Conservation (phyloP, 2,329 filamentous ascomycete species). For the Botryotinia calthae region DNA sequence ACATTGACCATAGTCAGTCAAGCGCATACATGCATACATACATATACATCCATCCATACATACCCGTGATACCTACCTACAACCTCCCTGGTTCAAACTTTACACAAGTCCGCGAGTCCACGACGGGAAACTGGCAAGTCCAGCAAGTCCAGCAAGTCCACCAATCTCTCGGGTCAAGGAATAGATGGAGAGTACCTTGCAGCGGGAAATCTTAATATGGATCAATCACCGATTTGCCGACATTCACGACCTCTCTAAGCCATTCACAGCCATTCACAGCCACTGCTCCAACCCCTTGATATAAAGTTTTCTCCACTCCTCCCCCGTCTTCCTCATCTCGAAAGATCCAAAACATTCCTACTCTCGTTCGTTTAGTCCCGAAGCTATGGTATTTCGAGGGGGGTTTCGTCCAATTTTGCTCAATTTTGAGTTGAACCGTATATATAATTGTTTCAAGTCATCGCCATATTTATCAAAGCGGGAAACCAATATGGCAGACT, state of each 20-base stretch:
- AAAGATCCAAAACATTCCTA: neutral
- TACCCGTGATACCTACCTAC: neutral
- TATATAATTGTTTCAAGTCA: neutral
- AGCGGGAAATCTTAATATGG: slow-evolving; percentile 2
- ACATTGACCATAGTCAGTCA: neutral
- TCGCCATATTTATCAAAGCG: neutral
- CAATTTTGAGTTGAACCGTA: slow-evolving; percentile 1
- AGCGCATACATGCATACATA: neutral
- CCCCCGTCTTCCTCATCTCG: neutral
- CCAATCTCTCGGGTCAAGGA: neutral
- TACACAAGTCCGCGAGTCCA: neutral
- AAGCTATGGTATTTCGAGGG: neutral
- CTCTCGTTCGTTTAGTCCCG: neutral
- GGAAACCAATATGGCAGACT: neutral
- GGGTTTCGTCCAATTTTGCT: neutral
- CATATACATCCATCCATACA: neutral
- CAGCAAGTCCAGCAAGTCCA: neutral
- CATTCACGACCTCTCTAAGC: neutral
- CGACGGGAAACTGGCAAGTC: neutral
- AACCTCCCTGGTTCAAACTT: neutral
- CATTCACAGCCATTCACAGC: neutral
- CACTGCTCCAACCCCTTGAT: slow-evolving; percentile 2
- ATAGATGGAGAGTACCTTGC: neutral
- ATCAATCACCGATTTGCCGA: slow-evolving; percentile 12
- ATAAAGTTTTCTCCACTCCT: neutral